These are phyloP conservation scores for Fragilaria crotonensis DNA, from an alignment of 108 stramenopile species.

Conservation along the genomic window DNA sequence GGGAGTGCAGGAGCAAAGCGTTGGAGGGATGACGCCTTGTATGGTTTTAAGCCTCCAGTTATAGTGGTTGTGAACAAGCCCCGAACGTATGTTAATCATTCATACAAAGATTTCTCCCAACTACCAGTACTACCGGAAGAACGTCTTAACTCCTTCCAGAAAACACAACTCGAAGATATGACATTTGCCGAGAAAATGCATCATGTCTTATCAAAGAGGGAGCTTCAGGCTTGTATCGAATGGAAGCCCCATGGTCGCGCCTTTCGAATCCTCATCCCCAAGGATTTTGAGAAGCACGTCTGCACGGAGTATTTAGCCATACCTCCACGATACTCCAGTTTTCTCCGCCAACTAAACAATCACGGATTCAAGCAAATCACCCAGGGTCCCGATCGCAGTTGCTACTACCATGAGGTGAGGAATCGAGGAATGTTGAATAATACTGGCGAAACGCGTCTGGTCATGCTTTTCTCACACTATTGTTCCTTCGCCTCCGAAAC, in stretches of 20 bases:
- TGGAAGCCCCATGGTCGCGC: conserved; percentile 71
- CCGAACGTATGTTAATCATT: conserved; percentile 8
- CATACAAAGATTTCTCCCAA: conserved; percentile 9
- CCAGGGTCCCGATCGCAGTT: conserved; percentile 40
- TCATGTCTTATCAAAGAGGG: no score
- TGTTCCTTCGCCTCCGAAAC: no score
- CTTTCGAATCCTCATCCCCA: conserved; percentile 54
- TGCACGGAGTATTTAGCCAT: no score
- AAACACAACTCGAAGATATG: conserved; percentile 1
- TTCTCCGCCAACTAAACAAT: conserved; percentile 76
- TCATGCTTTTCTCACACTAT: no score
- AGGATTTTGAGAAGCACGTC: conserved; percentile 24
- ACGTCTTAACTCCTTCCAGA: not conserved
- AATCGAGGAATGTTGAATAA: no score
- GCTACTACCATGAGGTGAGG: conserved; percentile 50
- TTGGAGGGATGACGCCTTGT: no score
- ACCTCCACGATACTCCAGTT: conserved; percentile 60
- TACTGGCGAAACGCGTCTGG: no score
- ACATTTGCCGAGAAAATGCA: conserved; percentile 16
- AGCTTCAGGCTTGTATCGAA: conserved; percentile 8
- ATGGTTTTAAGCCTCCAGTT: conserved; percentile 7
- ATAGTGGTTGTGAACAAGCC: conserved; percentile 12
- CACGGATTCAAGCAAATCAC: conserved; percentile 27
- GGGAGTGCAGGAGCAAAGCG: no score
- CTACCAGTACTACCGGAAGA: conserved; percentile 3